Evolutionary conservation across 2,329 filamentous ascomycete genomes (phyloP).

Genomic region (Fusarium sp.): DNA sequence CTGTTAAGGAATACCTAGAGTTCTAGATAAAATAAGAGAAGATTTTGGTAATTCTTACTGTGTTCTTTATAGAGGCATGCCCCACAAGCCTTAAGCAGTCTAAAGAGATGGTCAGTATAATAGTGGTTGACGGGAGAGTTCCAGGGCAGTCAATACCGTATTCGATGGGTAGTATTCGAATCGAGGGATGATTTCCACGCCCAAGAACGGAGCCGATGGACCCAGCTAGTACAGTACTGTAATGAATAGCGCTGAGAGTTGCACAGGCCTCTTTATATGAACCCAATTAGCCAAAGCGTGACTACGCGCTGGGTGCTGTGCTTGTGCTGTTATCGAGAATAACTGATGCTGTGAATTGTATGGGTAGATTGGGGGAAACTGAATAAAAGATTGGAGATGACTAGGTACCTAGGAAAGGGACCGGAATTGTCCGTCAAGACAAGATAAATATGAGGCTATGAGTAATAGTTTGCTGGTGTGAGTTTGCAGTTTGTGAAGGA

Average conservation of each 20-base stretch:
- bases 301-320: conserved; percentile 20
- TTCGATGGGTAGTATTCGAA: conserved; percentile 8
- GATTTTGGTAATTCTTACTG: too few species aligned
- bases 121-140: conserved; percentile 13
- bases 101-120: too few species aligned
- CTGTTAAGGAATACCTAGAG: too few species aligned
- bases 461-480: not conserved
- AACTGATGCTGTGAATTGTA: not conserved
- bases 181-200: conserved; percentile 11
- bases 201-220: conserved; percentile 13
- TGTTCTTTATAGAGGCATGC: too few species aligned
- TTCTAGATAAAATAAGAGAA: too few species aligned
- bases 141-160: conserved; percentile 7
- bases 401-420: not conserved
- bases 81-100: too few species aligned
- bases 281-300: conserved; percentile 25
- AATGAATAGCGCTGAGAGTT: conserved; percentile 24
- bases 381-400: conserved; percentile 6
- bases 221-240: conserved; percentile 29
- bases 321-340: not conserved
- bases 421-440: not conserved
- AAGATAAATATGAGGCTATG: not conserved
- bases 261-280: conserved; percentile 19
- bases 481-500: not conserved
- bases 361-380: conserved; percentile 1